Evolutionary conservation across 2,329 filamentous ascomycete species (phyloP), one percentile per base, ranked within the genome.

Genomic region (Purpureocillium lavendulum): DNA sequence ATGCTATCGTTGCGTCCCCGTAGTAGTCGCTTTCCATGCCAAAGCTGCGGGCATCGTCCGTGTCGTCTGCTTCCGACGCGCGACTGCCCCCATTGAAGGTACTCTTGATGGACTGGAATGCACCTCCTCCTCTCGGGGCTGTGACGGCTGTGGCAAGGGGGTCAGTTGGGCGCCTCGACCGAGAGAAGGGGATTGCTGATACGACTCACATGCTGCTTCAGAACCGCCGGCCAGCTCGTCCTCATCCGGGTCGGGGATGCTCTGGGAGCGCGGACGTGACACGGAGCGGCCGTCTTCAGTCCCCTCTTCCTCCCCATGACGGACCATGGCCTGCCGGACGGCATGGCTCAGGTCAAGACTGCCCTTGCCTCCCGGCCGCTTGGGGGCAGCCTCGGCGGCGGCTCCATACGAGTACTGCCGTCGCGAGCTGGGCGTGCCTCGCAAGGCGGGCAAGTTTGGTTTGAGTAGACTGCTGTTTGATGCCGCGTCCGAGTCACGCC

Each of bases 321-420:
- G 45, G 2, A 43, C 43, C 7, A 62, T 42, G 12, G 51, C 57
- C 11, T 50, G 47, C 9, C 48, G 50, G 26, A 62, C 54, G 7
- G 58, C 60, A 34, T 44, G 51, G 38, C 49, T 49, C 14, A 62
- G 42, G 21, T 49, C 56, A 39, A 44, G 43, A 38, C 33, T 40
- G 17, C 42, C 30, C 15, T 44, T 42, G 7, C 45, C 40, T 3
- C 41, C 44, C 4, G 49, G 47, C 9, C 49, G 43, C 28, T 45
- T 38, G 15, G 54, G 53, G 14, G 47, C 46, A 2, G 61, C 61
- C 36, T 65, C 61, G 24, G 46, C 53, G n/a, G 41, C 58, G 28
- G 61, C 57, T 28, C 61, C 61, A 46, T 65, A 65, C 1, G 59
- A 54, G 40, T 63, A 64, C 43, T 63, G 60, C 30, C 60, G 52